Evolutionary conservation across 2,329 filamentous ascomycete genomes (phyloP).

Genomic region (Fusarium circinatum): DNA sequence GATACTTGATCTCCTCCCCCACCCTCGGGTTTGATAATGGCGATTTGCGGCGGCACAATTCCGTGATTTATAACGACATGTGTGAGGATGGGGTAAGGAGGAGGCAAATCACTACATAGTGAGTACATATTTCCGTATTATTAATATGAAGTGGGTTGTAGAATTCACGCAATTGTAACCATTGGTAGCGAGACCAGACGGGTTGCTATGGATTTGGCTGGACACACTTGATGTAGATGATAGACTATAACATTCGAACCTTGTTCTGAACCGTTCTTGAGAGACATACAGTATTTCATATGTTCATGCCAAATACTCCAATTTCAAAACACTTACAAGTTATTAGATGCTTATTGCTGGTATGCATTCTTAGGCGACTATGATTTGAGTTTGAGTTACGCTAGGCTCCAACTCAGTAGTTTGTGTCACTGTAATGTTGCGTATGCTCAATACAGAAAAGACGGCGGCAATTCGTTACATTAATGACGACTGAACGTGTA

Average conservation of each 20-base stretch:
- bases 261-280: neutral
- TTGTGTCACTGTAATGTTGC: neutral
- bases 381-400: neutral
- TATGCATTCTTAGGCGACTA: neutral
- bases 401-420: neutral
- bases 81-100: neutral
- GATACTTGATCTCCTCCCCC: neutral
- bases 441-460: neutral
- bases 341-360: neutral
- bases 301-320: neutral
- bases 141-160: neutral
- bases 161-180: neutral
- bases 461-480: neutral
- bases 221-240: neutral
- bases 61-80: conserved; percentile 26
- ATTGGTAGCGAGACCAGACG: neutral
- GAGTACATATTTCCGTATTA: neutral
- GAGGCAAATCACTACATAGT: neutral
- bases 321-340: neutral
- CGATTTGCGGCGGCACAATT: conserved; percentile 30
- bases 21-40: conserved; percentile 12
- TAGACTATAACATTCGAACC: neutral
- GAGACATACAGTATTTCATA: neutral
- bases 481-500: neutral
- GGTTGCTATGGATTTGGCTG: neutral